These are phyloP conservation scores for Pyrenochaeta sp. DNA, from an alignment of 2,329 filamentous ascomycete species.

Conservation along the genomic window DNA sequence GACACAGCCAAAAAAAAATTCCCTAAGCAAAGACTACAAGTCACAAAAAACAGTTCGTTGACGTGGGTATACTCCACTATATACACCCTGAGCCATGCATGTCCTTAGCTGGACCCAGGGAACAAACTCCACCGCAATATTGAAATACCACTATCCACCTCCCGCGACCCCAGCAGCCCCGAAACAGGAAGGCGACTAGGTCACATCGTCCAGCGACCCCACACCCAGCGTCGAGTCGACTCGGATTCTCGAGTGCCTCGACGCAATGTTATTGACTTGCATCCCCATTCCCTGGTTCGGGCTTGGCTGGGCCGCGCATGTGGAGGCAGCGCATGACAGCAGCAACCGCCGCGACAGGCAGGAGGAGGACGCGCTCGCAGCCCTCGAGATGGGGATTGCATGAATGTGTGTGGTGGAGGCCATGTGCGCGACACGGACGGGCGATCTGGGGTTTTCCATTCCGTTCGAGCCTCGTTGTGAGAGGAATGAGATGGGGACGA, in stretches of 20 bases:
- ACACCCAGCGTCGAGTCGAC: neutral
- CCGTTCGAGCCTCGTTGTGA: neutral
- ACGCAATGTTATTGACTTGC: neutral
- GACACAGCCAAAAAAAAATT: no score
- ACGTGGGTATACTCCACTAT: slow-evolving; percentile 5
- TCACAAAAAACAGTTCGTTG: no score
- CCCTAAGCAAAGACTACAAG: no score
- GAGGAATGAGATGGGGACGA: neutral
- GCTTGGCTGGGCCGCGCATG: neutral
- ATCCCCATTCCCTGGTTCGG: neutral
- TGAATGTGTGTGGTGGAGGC: slow-evolving; percentile 5
- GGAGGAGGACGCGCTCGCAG: no score
- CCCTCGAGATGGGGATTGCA: no score
- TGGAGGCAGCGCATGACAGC: slow-evolving; percentile 13
- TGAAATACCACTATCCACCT: slow-evolving; percentile 14
- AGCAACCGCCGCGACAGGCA: no score
- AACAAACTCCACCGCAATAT: slow-evolving; percentile 11
- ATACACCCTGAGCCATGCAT: no score
- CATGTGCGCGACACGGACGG: slow-evolving; percentile 7
- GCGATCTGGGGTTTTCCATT: slow-evolving; percentile 13
- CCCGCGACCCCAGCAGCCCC: neutral
- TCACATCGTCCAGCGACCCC: neutral
- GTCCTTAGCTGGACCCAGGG: slow-evolving; percentile 1
- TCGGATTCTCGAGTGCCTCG: no score
- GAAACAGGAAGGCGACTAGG: slow-evolving; percentile 2